Evolutionary conservation across 768 basidiomycete genomes (phyloP), one percentile per base, ranked within the genome.

Genomic region (Coprinopsis cinerea): DNA sequence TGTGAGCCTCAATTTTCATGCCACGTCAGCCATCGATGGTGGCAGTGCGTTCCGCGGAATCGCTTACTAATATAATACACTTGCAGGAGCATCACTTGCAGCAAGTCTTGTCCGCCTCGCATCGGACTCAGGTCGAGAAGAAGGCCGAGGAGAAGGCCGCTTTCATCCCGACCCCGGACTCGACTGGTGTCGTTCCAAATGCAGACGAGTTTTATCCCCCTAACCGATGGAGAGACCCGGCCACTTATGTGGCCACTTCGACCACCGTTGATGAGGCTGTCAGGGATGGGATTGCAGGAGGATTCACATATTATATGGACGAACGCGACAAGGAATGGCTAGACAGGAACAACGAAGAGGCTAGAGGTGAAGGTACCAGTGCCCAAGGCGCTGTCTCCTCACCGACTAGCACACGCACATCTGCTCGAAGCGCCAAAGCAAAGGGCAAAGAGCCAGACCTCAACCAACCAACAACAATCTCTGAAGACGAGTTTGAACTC

Each of bases 311-410:
- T 61, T 89, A 82, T 55, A 89, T 97, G 88, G 95, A 99, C 59
- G 96, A 98, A 65, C 84, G 87, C 15, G 95, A 98, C 70, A 83
- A 87, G 59, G 87, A 88, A 55, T 99, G 95, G 95, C 77, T 99
- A 25, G 86, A 89, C 58, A 86, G 82, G 67, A 92, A 91, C 61
- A 96, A 97, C 59, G 85, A 85, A 60, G 81, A 85, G 49, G 89
- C 88, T 1, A 76, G 85, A 13, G 89, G 87, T 15, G 90, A 92
- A 63, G 92, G 92, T 15, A 87, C 88, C 0, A 89, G 85, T 53
- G 76, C 78, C 0, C 88, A 88, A 58, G 85, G 83, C 17, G 81
- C 83, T 4, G 60, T 86, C 35, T 81, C 82, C 7, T n/a, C n/a
- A n/a, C 62, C 68, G 1, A 68, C 74, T 1, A 69, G 72, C 18